phyloP scores from a whole-genome alignment of 345 rosid genomes.

The Erysimum cheiranthoides region DNA sequence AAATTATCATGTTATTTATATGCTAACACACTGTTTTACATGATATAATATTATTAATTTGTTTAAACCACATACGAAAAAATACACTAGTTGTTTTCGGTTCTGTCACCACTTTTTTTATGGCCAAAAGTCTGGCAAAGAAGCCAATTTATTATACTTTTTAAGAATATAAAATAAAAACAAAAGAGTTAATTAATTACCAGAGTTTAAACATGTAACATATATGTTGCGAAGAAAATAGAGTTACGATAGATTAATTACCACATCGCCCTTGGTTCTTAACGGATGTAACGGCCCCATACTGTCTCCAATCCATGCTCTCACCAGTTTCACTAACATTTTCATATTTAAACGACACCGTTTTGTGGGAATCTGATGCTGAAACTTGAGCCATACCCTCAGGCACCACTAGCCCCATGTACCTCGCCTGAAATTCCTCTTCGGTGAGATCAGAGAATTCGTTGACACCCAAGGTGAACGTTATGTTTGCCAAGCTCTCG shows the following conservation, averaged over 20 bases:
- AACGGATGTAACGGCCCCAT: conserved; percentile 50
- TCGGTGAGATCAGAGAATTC: conserved; percentile 56
- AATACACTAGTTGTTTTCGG: no score
- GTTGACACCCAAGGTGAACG: conserved; percentile 50
- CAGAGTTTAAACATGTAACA: no score
- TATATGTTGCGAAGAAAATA: background rate
- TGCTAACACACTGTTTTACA: no score
- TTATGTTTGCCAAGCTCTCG: conserved; percentile 44
- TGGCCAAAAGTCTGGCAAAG: no score
- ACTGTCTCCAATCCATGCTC: conserved; percentile 48
- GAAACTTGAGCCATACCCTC: background rate
- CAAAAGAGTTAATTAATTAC: no score
- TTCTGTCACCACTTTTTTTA: no score
- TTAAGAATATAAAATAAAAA: no score
- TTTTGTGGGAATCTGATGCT: background rate
- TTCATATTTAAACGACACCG: conserved; percentile 32
- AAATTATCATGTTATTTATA: no score
- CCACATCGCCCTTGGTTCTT: conserved; percentile 52
- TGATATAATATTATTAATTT: no score
- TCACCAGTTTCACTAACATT: conserved; percentile 39
- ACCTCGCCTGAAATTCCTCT: conserved; percentile 51
- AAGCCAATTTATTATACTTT: no score
- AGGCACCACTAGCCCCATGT: conserved; percentile 39
- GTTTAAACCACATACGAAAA: no score
- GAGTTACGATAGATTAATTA: conserved; percentile 15